phyloP scores from a whole-genome alignment of 371 early-diverging fungal species.

The Syncephalastrum racemosum region DNA sequence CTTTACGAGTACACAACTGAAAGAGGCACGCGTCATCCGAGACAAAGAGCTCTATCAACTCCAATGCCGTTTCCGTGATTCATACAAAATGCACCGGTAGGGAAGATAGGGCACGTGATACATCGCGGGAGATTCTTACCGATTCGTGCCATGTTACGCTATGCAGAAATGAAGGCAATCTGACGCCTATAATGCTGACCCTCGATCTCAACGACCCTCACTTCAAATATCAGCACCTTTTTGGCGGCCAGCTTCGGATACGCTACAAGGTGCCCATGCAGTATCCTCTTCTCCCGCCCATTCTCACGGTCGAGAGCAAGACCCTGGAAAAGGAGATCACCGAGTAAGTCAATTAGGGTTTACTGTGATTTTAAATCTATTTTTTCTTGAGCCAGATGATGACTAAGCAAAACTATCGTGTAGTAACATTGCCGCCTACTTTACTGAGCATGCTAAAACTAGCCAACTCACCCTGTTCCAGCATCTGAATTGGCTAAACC shows the following conservation, averaged over 20 bases:
- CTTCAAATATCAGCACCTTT: conserved; percentile 25
- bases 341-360: conserved; percentile 21
- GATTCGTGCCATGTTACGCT: background rate
- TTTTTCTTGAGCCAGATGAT: background rate
- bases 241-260: conserved; percentile 26
- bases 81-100: conserved; percentile 29
- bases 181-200: conserved; percentile 11
- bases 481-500: conserved; percentile 68
- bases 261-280: conserved; percentile 44
- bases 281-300: conserved; percentile 54
- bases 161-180: conserved; percentile 1
- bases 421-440: conserved; percentile 52
- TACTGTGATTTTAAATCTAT: background rate
- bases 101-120: background rate
- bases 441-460: conserved; percentile 41
- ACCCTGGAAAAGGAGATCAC: conserved; percentile 40
- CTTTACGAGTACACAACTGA: conserved; percentile 9
- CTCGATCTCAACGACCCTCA: conserved; percentile 35
- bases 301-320: conserved; percentile 47
- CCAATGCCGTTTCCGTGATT: conserved; percentile 49
- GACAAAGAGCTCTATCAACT: conserved; percentile 25
- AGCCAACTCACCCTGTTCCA: conserved; percentile 48
- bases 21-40: conserved; percentile 7
- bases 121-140: background rate
- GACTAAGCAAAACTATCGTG: background rate